Evolutionary conservation across 495 filamentous ascomycete species (phyloP), one percentile per base, ranked within the genome.

Genomic region (Talaromyces nanjingensis): DNA sequence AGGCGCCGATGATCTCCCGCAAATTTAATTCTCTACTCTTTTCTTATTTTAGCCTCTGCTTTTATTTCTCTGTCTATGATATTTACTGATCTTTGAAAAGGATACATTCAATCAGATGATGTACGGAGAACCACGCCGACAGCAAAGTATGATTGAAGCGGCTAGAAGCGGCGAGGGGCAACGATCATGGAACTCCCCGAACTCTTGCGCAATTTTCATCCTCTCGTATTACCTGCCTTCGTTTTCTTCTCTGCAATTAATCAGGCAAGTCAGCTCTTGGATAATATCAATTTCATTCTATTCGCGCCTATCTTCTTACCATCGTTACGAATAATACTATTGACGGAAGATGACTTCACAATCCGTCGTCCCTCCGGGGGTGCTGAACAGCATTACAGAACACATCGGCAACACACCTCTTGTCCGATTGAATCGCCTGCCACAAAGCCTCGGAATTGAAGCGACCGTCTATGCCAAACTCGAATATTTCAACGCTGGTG

Each of bases 401-500:
- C 85, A 89, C 65, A 98, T 99, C 67, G 94, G 94, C 68, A 96
- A 96, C 74, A 98, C 96, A 12, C 94, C 94, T 4, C 83, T 99
- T 37, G 92, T 99, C 18, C 88, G 88, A 24, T 81, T 99, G 65
- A 98, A 97, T 78, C 88, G 86, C 70, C 85, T 99, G 65, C 96
- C 94, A 7, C 90, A 93, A 70, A 91, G 88, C 61, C 76, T 96
- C 8, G 92, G 92, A 39, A 92, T 99, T 70, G 85, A 96, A 73
- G 87, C 87, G 63, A 88, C 91, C 47, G 87, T 99, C 39, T 99
- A 93, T 76, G 96, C 90, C 57, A 99, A 99, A 74, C 83, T 92
- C 62, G 94, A 99, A 74, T 89, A 91, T 64, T 98, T 98, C 84
- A 98, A 96, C 82, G 93, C 96, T 8, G 94, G 96, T 67, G 94